These are phyloP conservation scores for Trichosporon sp. DNA, from an alignment of 1,284 basidiomycete genomes.

Conservation along the genomic window DNA sequence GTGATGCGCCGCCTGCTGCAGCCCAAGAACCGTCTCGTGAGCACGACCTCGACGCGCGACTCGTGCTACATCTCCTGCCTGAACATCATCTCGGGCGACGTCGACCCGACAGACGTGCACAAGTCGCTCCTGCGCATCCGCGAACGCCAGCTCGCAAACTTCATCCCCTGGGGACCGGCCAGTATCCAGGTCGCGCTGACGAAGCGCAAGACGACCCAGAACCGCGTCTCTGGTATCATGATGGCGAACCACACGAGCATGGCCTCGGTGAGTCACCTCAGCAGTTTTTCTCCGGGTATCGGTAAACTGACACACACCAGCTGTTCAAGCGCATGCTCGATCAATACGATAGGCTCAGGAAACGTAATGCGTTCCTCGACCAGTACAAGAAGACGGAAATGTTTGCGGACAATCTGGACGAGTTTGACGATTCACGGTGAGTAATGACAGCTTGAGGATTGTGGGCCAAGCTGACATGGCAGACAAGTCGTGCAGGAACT, in stretches of 20 bases:
- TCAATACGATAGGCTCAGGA: conserved; percentile 86
- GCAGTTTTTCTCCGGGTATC: neutral
- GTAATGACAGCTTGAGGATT: neutral
- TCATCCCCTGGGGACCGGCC: conserved; percentile 99
- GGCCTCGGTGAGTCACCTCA: conserved; percentile 69
- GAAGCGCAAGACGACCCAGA: conserved; percentile 85
- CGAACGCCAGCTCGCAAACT: conserved; percentile 93
- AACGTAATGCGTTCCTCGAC: conserved; percentile 92
- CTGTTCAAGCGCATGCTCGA: conserved; percentile 94
- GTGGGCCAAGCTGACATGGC: conserved; percentile 20
- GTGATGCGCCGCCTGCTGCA: conserved; percentile 97
- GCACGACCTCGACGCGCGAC: conserved; percentile 85
- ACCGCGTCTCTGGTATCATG: conserved; percentile 96
- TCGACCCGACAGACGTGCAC: conserved; percentile 97
- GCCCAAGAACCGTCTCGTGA: conserved; percentile 98
- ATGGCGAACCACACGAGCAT: conserved; percentile 98
- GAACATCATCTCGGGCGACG: conserved; percentile 98
- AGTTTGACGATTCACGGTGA: conserved; percentile 91
- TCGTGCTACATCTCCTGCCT: conserved; percentile 97
- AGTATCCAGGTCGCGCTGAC: conserved; percentile 97
- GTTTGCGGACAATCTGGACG: conserved; percentile 85
- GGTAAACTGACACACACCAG: conserved; percentile 57
- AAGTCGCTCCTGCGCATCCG: conserved; percentile 95
- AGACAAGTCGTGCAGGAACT: conserved; percentile 83
- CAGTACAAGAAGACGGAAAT: conserved; percentile 97